A percentile compares a stretch with the other conserved stretches of the same genome.
These are phyloP conservation scores for Amphirosellinia nigrospora DNA, from an alignment of 495 filamentous ascomycete genomes.

Conservation along the genomic window DNA sequence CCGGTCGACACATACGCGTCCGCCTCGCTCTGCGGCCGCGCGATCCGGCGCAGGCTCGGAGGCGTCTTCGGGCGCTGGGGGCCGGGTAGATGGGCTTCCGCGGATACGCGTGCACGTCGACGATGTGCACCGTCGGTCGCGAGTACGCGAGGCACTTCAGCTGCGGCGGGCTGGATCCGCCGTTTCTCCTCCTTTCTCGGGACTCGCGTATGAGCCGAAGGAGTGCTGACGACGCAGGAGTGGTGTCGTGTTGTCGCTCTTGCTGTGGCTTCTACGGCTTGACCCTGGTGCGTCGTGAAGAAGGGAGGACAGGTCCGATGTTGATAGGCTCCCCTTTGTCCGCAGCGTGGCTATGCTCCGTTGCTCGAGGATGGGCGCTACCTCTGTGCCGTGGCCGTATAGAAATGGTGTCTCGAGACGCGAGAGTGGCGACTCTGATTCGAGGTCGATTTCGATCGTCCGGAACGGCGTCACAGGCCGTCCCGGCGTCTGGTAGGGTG, in stretches of 20 bases:
- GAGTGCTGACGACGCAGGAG: constrained; percentile 36
- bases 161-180: constrained; percentile 41
- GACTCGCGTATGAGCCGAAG: constrained; percentile 36
- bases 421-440: constrained; percentile 35
- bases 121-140: constrained; percentile 34
- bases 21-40: constrained; percentile 10
- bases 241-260: constrained; percentile 5
- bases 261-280: constrained; percentile 16
- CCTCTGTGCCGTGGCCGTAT: constrained; percentile 48
- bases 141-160: constrained; percentile 40
- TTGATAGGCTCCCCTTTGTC: constrained; percentile 29
- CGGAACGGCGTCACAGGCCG: constrained; percentile 30
- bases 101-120: constrained; percentile 47
- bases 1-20: constrained; percentile 5
- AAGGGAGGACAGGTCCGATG: constrained; percentile 37
- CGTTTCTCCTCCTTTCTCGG: constrained; percentile 1
- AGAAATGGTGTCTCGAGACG: constrained; percentile 38
- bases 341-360: constrained; percentile 42
- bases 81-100: constrained; percentile 42
- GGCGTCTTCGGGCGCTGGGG: constrained; percentile 37
- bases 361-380: constrained; percentile 49
- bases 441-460: constrained; percentile 28
- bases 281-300: constrained; percentile 34
- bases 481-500: constrained; percentile 33
- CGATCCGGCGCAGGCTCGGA: constrained; percentile 31